Evolutionary conservation across 768 basidiomycete species (phyloP), one percentile per base, ranked within the genome.

Genomic region (Podaxis sp.): DNA sequence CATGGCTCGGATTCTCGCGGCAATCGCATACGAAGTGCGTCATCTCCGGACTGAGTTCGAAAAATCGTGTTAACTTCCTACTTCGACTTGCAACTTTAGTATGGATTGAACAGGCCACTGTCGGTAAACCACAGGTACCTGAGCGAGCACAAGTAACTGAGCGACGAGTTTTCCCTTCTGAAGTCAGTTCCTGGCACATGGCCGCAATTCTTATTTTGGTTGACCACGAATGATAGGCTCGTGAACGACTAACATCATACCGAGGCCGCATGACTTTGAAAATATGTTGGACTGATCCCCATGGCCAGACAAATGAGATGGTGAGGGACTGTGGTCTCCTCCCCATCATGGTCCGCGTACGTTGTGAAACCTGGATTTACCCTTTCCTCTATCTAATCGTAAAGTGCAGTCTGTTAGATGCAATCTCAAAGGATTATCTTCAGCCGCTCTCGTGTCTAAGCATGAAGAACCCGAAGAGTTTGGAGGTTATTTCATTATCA

Each of bases 401-500:
- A 24, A 22, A 27, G 51, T 52, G 2, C 57, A 97, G 93, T 98
- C 96, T 8, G 88, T 86, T 22, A 82, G 96, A 63, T 99, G 97
- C 72, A 97, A 98, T 74, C 75, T 98, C n/a, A 88, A 88, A 50
- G 82, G 82, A 37, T 82, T 97, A 74, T 85, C 94, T 2, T 91
- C 96, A 8, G 84, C 90, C 8, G 90, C 94, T 51, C 87, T 99
- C 50, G 94, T 98, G 60, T 78, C 80, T 60, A 89, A 89, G 64
- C 91, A 96, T 72, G 97, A 99, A 81, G 97, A 99, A 70, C 89
- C 97, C 0, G 94, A 97, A 77, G 97, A 98, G 74, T 98, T 98
- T 70, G 97, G 97, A 57, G 97, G 96, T 29, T 98, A 99, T 77
- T 99, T 99, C 72, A 85, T 99, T 71, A 88, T 99, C 75, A 99